Base-by-base conservation (phyloP, 2,329 filamentous ascomycete species). In the Alternaria gaisen region DNA sequence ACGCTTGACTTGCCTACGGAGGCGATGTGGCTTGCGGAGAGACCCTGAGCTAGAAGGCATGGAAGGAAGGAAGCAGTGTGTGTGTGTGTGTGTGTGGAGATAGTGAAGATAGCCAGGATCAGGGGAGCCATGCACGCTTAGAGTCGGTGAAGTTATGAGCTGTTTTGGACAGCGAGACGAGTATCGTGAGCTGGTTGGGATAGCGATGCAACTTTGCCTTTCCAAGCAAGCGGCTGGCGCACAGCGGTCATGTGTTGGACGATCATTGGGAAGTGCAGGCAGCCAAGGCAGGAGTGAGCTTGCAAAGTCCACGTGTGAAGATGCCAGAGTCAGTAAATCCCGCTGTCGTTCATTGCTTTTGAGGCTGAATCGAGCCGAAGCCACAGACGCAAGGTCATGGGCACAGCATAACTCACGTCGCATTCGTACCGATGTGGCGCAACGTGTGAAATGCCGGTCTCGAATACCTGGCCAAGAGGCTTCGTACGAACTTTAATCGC, bases 401-500 rank as follows among this genome's bases (percentile, higher is more conserved):
- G 22, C 40, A 47, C 38, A 36, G 12, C 34, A 28, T 32, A n/a
- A 43, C 28, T 38, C 43, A 44, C 26, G 53, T 24, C 52, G 48
- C 46, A 42, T 36, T 18, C 36, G 61, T 18, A 32, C 26, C 47
- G 22, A 38, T 50, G 51, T 61, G 48, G 52, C 58, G 47, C 48
- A 47, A 43, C 42, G 47, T 14, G 53, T 20, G 14, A 48, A 32
- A 20, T 53, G 41, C 47, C 48, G 57, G 30, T 46, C 30, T 53
- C 32, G 38, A 40, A 56, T 51, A 32, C 30, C 40, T 41, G 40
- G 44, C 44, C 30, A 28, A 26, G 46, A 50, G 38, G 53, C 47
- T 42, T 69, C 62, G 68, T 67, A 65, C 64, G 63, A 69, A 43
- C 44, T 58, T 43, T 40, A 43, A 40, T 47, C 26, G 58, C 57